Conservation (phyloP, 257 asterid species). For the Avicennia marina region DNA sequence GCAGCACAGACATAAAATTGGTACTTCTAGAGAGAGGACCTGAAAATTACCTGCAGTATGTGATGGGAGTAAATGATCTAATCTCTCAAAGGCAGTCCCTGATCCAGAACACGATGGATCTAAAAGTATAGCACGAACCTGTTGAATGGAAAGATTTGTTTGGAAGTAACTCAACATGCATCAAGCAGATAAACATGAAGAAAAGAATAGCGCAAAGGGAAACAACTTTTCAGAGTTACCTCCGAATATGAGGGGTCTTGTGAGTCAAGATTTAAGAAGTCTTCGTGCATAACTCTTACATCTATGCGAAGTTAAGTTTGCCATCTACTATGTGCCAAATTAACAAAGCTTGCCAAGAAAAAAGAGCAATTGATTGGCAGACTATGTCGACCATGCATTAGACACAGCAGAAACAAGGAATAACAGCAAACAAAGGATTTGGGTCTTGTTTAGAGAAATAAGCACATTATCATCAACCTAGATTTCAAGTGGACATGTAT, state of each 20-base stretch:
- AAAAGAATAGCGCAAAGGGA: neutral
- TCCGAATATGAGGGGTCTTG: slow-evolving; percentile 56
- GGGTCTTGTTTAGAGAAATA: no score
- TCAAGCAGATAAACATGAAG: neutral
- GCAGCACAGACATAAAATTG: neutral
- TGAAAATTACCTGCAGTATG: slow-evolving; percentile 49
- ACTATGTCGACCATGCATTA: neutral
- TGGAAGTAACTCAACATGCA: neutral
- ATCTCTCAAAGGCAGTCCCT: slow-evolving; percentile 77
- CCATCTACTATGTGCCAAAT: neutral
- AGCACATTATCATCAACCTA: neutral
- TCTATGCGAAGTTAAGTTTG: slow-evolving; percentile 63
- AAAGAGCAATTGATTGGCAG: neutral
- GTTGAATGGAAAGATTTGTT: slow-evolving; percentile 6
- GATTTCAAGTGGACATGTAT: neutral
- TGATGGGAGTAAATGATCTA: slow-evolving; percentile 92
- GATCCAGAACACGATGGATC: slow-evolving; percentile 99
- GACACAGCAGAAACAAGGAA: neutral
- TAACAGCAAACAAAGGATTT: no score
- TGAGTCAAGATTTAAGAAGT: slow-evolving; percentile 74
- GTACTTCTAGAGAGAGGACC: neutral
- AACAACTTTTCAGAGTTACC: slow-evolving; percentile 31
- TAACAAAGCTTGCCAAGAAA: neutral
- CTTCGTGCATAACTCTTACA: slow-evolving; percentile 64
- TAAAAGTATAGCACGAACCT: slow-evolving; percentile 83